These are phyloP conservation scores for Euphrasia arctica DNA, from an alignment of 305 asterid genomes.

Conservation along the genomic window DNA sequence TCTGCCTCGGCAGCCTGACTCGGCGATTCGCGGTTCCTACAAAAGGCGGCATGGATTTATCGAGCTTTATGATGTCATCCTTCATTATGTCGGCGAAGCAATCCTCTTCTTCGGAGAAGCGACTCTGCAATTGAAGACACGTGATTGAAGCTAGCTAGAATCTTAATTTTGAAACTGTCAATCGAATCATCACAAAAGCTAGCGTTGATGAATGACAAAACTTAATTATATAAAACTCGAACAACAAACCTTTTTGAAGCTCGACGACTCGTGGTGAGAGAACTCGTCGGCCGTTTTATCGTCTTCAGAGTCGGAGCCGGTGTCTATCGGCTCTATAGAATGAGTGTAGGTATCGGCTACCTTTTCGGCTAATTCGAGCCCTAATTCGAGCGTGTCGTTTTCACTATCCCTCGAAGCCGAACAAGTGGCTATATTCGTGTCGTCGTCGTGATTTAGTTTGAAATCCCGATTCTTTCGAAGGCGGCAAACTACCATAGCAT, in stretches of 20 bases:
- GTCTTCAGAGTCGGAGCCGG: slow-evolving; percentile 40
- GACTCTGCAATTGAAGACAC: slow-evolving; percentile 31
- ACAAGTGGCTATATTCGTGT: too few relatives aligned
- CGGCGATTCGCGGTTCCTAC: too few relatives aligned
- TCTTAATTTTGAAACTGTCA: neutral
- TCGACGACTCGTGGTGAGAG: slow-evolving; percentile 32
- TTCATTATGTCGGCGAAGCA: slow-evolving; percentile 80
- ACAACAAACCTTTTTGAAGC: slow-evolving; percentile 33
- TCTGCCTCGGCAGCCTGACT: too few relatives aligned
- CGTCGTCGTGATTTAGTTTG: too few relatives aligned
- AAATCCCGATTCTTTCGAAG: too few relatives aligned
- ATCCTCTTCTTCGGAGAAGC: slow-evolving; percentile 54
- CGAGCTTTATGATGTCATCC: slow-evolving; percentile 73
- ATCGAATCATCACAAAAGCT: neutral
- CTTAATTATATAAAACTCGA: neutral
- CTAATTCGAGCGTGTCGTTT: too few relatives aligned
- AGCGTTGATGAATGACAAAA: too few relatives aligned
- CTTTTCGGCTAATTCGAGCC: too few relatives aligned
- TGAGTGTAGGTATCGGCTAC: too few relatives aligned
- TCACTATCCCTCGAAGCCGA: too few relatives aligned
- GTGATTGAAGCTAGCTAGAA: too few relatives aligned
- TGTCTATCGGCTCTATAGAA: slow-evolving; percentile 27
- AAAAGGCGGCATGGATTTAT: neutral
- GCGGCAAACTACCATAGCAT: too few relatives aligned
- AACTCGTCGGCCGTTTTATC: slow-evolving; percentile 36